Conservation (phyloP, 192 early-diverging fungal species). For the Rhizophagus prolifer region DNA sequence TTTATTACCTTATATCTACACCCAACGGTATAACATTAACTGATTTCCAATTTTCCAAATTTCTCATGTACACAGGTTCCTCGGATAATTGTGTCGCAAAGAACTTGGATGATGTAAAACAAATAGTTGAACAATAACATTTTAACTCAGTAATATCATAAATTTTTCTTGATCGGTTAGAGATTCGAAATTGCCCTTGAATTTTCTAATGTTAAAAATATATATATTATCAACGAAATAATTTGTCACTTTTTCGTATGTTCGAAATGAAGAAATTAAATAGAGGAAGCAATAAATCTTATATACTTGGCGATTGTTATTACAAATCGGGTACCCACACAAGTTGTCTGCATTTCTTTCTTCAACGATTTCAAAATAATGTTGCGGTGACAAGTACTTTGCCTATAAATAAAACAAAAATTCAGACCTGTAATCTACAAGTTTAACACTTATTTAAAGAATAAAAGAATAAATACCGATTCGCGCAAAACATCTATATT, state of each 20-base stretch:
- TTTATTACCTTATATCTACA: constrained; percentile 38
- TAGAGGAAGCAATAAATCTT: background rate
- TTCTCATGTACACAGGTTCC: constrained; percentile 72
- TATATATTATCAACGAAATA: background rate
- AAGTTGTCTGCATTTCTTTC: constrained; percentile 67
- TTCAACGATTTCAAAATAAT: constrained; percentile 68
- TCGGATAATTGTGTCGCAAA: constrained; percentile 67
- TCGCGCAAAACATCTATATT: constrained; percentile 37
- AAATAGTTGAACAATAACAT: constrained; percentile 68
- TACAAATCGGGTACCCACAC: constrained; percentile 87
- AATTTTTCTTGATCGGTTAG: constrained; percentile 68
- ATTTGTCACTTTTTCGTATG: background rate
- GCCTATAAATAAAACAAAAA: constrained; percentile 37
- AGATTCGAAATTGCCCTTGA: constrained; percentile 68
- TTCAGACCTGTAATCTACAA: background rate
- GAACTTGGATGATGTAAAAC: constrained; percentile 73
- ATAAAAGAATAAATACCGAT: constrained; percentile 34
- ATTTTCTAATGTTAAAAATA: constrained; percentile 39
- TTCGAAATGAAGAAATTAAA: background rate
- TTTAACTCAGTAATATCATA: constrained; percentile 71
- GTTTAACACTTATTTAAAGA: background rate
- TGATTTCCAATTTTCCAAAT: constrained; percentile 33
- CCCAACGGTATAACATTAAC: constrained; percentile 33
- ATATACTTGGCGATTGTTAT: constrained; percentile 43
- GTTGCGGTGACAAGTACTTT: constrained; percentile 62